phyloP scores from a whole-genome alignment of 352 stramenopile genomes.

The Phytophthora cactorum region DNA sequence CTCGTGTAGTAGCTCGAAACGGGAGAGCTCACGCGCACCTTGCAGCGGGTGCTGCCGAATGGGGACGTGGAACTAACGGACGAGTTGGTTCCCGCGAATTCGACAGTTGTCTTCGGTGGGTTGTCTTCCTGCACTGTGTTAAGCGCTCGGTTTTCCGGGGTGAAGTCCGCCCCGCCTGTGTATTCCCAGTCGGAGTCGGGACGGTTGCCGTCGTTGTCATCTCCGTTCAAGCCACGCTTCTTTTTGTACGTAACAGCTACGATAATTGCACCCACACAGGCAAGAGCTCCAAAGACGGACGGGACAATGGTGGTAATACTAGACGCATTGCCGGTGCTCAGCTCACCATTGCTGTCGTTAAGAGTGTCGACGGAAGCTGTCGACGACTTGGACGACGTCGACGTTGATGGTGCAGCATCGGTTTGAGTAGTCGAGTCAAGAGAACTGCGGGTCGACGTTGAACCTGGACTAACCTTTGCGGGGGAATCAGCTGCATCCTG shows the following conservation, averaged over 20 bases:
- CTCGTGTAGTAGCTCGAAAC: slow-evolving; percentile 18
- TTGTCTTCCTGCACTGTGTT: slow-evolving; percentile 21
- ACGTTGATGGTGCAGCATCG: slow-evolving; percentile 1
- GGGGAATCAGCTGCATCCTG: slow-evolving; percentile 15
- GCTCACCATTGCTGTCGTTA: slow-evolving; percentile 12
- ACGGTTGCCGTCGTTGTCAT: not conserved
- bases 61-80: slow-evolving; percentile 28
- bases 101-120: slow-evolving; percentile 8
- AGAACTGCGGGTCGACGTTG: slow-evolving; percentile 9
- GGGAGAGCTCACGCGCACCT: slow-evolving; percentile 40
- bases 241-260: slow-evolving; percentile 56
- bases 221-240: slow-evolving; percentile 14
- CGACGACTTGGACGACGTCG: slow-evolving; percentile 22
- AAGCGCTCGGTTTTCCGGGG: slow-evolving; percentile 33
- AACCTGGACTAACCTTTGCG: slow-evolving; percentile 15
- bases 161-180: slow-evolving; percentile 29
- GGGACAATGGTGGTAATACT: slow-evolving; percentile 19
- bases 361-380: slow-evolving; percentile 24
- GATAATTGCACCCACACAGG: slow-evolving; percentile 44
- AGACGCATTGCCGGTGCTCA: slow-evolving; percentile 4
- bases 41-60: slow-evolving; percentile 26
- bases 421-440: slow-evolving; percentile 15
- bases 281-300: slow-evolving; percentile 38
- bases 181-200: slow-evolving; percentile 38
- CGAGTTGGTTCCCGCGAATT: slow-evolving; percentile 26